Base-by-base conservation (phyloP, 768 basidiomycete species). In the Trametes cubensis region DNA sequence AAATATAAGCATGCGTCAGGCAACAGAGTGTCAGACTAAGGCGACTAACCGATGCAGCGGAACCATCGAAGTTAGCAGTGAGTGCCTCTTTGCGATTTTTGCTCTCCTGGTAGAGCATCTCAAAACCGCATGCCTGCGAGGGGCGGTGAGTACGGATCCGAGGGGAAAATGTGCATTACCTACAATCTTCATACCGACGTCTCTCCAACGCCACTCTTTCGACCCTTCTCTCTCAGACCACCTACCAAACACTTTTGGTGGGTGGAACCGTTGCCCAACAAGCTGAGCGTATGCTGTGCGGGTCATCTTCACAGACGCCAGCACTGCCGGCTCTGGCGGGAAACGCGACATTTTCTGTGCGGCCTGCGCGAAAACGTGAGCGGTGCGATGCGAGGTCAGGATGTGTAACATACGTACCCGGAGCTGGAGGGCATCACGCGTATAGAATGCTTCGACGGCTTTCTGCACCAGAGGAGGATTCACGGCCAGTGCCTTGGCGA, bases 281-380 rank as follows among this genome's bases (percentile, higher is more conserved):
- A 98, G 78, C 70, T 98, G 97, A 7, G 97, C 97, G 73, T 97
- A 99, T 1, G 94, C 92, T 0, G 93, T 90, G 54, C 95, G 83
- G 2, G 96, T 97, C 83, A 96, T 83, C 60, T 76, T 84, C 14
- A 96, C 82, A 0, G 84, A 80, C 2, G 81, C 79, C 17, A 91
- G 79, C 6, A 86, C 76, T 6, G 80, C 79, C 3, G 89, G 80
- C 23, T 81, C 76, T 15, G 96, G 95, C 5, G 93, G 85, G 72
- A 98, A 98, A 55, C 92, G 86, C 4, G 88, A 74, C 95, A 98
- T 97, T 62, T 87, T 85, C 71, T 95, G 89, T 13, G 90, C 93
- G 41, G 88, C 83, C 94, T 96, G 49, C n/a, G 40, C n/a, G 38
- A 6, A n/a, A 5, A 40, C 45, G 17, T 59, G 10, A 6, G 11